Evolutionary conservation across 768 basidiomycete genomes (phyloP).

Genomic region (Daedalea quercina): DNA sequence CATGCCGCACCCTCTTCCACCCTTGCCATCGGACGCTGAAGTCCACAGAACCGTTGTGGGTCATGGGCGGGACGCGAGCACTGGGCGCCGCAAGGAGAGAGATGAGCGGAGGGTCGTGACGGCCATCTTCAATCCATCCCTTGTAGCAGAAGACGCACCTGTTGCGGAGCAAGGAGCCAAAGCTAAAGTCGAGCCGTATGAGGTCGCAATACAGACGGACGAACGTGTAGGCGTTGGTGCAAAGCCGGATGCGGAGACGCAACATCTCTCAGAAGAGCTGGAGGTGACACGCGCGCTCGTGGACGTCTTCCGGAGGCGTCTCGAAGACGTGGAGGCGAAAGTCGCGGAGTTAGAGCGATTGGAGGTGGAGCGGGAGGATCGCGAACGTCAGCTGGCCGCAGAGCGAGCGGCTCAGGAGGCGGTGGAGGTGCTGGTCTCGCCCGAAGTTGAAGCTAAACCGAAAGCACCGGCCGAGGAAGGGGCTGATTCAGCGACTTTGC

Average conservation of each 20-base stretch:
- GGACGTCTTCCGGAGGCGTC: conserved; percentile 21
- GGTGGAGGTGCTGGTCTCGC: neutral
- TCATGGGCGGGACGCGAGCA: conserved; percentile 10
- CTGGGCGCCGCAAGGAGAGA: conserved; percentile 15
- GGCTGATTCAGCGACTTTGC: neutral
- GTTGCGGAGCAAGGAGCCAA: neutral
- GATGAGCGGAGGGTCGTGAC: conserved; percentile 24
- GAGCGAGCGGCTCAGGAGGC: neutral
- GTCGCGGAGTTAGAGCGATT: conserved; percentile 22
- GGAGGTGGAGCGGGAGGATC: conserved; percentile 10
- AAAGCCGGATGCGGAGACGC: neutral
- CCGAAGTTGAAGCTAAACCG: neutral
- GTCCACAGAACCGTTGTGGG: conserved; percentile 7
- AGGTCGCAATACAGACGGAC: neutral
- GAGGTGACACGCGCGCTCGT: conserved; percentile 19
- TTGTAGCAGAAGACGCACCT: no score
- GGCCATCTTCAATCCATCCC: conserved; percentile 27
- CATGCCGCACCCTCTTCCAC: neutral
- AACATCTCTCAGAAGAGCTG: conserved; percentile 18
- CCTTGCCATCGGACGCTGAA: conserved; percentile 1
- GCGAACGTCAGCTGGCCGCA: neutral
- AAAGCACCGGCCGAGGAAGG: neutral
- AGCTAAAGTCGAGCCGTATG: neutral
- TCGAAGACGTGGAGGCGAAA: conserved; percentile 24
- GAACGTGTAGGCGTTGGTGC: neutral